Conservation (phyloP, 768 basidiomycete species). For the Mycena capillaripes region DNA sequence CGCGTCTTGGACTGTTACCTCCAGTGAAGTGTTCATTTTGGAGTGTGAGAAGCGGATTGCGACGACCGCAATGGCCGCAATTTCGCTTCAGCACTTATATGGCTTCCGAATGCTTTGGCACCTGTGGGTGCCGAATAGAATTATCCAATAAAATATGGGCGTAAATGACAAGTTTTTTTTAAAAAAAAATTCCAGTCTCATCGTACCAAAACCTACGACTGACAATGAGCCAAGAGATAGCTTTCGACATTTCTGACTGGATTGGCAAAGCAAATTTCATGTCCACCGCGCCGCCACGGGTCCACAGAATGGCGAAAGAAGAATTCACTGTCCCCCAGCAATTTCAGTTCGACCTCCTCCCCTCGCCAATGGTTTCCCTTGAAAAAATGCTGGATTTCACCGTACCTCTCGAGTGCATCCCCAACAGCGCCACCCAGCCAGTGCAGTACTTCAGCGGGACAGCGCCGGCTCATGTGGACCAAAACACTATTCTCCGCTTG, state of each 20-base stretch:
- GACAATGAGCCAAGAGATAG: background rate
- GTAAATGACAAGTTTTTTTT: too few relatives aligned
- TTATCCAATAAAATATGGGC: too few relatives aligned
- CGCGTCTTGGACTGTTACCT: too few relatives aligned
- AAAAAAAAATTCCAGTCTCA: too few relatives aligned
- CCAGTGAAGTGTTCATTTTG: too few relatives aligned
- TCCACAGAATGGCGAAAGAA: background rate
- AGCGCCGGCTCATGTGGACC: background rate
- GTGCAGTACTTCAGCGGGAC: slow-evolving; percentile 5
- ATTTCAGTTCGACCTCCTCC: background rate
- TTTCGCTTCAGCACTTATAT: too few relatives aligned
- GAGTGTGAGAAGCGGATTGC: too few relatives aligned
- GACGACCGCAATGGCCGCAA: too few relatives aligned
- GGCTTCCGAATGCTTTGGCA: too few relatives aligned
- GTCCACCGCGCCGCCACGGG: background rate
- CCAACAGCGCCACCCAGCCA: background rate
- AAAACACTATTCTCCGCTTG: background rate
- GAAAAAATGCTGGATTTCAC: slow-evolving; percentile 3
- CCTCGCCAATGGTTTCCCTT: background rate
- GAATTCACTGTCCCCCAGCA: background rate
- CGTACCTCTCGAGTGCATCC: background rate
- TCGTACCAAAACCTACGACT: too few relatives aligned
- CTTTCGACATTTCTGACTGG: background rate
- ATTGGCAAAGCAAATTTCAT: background rate
- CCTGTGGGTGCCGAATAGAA: too few relatives aligned